A percentile compares a stretch with the other conserved stretches of the same genome.
phyloP scores from a whole-genome alignment of 139 green algal species.

The Edaphochlamys debaryana region DNA sequence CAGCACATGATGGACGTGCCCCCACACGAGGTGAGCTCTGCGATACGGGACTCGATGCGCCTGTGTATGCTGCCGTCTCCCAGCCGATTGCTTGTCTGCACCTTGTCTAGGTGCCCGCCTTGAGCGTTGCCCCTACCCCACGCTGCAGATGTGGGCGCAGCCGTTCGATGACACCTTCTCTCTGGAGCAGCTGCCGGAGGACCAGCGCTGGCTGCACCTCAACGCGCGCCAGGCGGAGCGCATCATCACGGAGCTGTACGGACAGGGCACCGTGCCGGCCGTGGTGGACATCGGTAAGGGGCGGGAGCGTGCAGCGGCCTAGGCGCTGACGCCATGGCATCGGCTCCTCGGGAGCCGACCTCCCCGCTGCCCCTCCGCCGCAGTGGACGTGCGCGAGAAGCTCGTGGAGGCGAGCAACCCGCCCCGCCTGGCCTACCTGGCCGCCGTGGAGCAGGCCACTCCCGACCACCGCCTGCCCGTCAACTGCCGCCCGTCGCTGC shows the following conservation, averaged over 20 bases:
- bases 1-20: too few species aligned
- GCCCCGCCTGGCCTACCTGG: conserved; percentile 41
- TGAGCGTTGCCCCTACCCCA: too few species aligned
- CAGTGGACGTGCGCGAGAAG: conserved; percentile 34
- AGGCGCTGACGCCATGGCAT: neutral
- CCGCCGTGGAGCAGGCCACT: conserved; percentile 47
- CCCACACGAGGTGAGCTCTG: too few species aligned
- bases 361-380: too few species aligned
- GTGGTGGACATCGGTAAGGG: conserved; percentile 45
- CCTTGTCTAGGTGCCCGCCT: too few species aligned
- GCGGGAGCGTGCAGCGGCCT: neutral
- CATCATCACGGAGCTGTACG: conserved; percentile 12
- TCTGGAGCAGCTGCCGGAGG: conserved; percentile 29
- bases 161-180: conserved; percentile 18
- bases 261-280: conserved; percentile 9
- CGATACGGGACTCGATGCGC: too few species aligned
- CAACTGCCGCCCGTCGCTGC: conserved; percentile 47
- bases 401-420: conserved; percentile 15
- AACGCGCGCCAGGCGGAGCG: conserved; percentile 32
- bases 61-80: neutral
- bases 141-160: neutral
- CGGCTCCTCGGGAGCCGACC: neutral
- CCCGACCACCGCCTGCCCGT: conserved; percentile 34
- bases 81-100: too few species aligned
- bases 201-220: conserved; percentile 41